phyloP scores from a whole-genome alignment of 768 basidiomycete genomes.

The Trichaptum fuscoviolaceum region DNA sequence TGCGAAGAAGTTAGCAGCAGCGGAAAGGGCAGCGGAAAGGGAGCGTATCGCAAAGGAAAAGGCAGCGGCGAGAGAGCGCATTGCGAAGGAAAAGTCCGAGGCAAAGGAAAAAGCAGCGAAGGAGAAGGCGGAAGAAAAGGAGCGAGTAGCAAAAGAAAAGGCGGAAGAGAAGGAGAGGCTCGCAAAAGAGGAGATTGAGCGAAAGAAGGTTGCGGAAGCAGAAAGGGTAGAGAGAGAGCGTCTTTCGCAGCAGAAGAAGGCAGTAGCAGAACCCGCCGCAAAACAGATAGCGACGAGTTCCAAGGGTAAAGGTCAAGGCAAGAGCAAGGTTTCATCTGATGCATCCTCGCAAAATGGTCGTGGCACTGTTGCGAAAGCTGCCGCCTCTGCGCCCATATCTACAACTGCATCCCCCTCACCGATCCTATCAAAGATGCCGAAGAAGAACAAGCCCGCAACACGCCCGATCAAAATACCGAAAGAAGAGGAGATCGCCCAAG shows the following conservation, averaged over 20 bases:
- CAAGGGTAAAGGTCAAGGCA: slow-evolving; percentile 11
- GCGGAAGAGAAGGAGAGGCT: slow-evolving; percentile 25
- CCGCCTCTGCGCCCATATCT: neutral
- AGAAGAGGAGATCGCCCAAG: slow-evolving; percentile 47
- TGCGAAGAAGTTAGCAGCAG: slow-evolving; percentile 57
- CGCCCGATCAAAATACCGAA: slow-evolving; percentile 50
- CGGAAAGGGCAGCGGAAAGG: slow-evolving; percentile 58
- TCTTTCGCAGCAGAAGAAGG: slow-evolving; percentile 20
- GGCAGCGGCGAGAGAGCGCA: slow-evolving; percentile 50
- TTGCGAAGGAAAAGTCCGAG: slow-evolving; percentile 46
- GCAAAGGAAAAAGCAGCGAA: slow-evolving; percentile 46
- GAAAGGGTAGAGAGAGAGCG: slow-evolving; percentile 26
- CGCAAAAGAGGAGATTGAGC: slow-evolving; percentile 31
- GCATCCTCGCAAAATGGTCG: neutral
- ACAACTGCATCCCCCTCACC: slow-evolving; percentile 28
- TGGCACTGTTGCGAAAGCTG: neutral
- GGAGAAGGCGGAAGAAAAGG: slow-evolving; percentile 30
- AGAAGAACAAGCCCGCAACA: slow-evolving; percentile 67
- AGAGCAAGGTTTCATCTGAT: neutral
- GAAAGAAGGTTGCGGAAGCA: slow-evolving; percentile 30
- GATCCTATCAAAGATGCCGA: slow-evolving; percentile 76
- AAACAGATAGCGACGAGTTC: slow-evolving; percentile 10
- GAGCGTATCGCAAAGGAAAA: slow-evolving; percentile 54
- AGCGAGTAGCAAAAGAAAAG: slow-evolving; percentile 35
- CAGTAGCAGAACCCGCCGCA: slow-evolving; percentile 25